Evolutionary conservation across 768 basidiomycete genomes (phyloP), one percentile per base, ranked within the genome.

Genomic region (Albatrellus ellisii): DNA sequence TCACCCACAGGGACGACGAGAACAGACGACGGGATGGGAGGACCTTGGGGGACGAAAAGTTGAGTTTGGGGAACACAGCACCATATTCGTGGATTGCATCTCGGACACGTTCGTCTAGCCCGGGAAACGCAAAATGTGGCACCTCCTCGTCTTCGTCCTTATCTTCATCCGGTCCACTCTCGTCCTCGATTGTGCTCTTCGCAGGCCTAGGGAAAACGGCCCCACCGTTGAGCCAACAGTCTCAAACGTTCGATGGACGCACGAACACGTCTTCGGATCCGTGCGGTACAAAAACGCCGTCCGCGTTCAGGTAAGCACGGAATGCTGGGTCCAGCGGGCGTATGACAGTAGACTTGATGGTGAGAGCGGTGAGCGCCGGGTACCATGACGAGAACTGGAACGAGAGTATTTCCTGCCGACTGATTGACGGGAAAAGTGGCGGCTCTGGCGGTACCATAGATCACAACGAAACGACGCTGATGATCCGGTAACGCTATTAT

Each of bases 31-130:
- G 32, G 39, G 15, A 53, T 45, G 17, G 28, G 52, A 67, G 44
- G 45, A 84, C 91, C 65, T 80, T 83, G 11, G 92, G 92, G n/a
- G 87, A 80, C 5, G 90, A 87, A 63, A 92, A 95, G 55, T 95
- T 97, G 42, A 98, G 75, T 61, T 98, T 98, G 0, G 92, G 91
- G 57, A 98, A 98, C 22, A 94, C 80, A 5, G 80, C 81, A 2
- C 76, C 83, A 57, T 85, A 91, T 43, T 70, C 60, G 34, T 62
- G 52, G n/a, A 95, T 65, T 26, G 68, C 71, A 11, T 63, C 57
- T 37, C 85, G 63, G 46, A 97, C 92, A 43, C 64, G 64, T 11
- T 63, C 61, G 52, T 91, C 88, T n/a, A 95, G 63, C 35, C 78
- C 78, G 0, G 91, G 89, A 55, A 98, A 92, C 3, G 79, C 64